Percentiles rank a stretch among this genome's conserved stretches.
phyloP scores from a whole-genome alignment of 257 asterid genomes.

The Paraleonurus japonicus region DNA sequence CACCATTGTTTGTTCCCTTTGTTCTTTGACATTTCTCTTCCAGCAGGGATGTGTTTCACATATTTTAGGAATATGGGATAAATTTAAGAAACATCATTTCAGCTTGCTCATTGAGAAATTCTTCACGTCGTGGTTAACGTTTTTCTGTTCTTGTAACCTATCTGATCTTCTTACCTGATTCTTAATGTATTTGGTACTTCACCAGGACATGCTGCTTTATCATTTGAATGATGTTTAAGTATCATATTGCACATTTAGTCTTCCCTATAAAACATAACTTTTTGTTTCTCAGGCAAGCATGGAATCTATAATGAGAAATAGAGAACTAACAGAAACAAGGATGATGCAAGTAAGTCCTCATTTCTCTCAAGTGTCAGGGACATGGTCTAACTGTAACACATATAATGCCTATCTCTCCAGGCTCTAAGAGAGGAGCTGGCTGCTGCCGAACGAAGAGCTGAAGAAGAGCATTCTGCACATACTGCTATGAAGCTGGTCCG shows the following conservation, averaged over 20 bases:
- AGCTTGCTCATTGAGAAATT: slow-evolving; percentile 11
- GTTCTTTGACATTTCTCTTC: neutral
- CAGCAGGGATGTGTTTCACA: neutral
- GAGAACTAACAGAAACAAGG: slow-evolving; percentile 98
- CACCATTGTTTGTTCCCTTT: neutral
- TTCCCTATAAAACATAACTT: neutral
- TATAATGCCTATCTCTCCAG: slow-evolving; percentile 38
- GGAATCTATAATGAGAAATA: slow-evolving; percentile 88
- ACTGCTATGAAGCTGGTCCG: slow-evolving; percentile 82
- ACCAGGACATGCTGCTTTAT: slow-evolving; percentile 13
- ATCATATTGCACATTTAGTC: slow-evolving; percentile 14
- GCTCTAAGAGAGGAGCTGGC: slow-evolving; percentile 93
- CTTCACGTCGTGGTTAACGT: slow-evolving; percentile 15
- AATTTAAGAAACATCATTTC: slow-evolving; percentile 7
- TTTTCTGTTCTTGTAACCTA: slow-evolving; percentile 19
- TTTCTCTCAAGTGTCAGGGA: slow-evolving; percentile 9
- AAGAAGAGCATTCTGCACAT: slow-evolving; percentile 96
- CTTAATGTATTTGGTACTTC: neutral
- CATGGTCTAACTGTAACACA: slow-evolving; percentile 26
- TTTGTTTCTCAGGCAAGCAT: slow-evolving; percentile 63
- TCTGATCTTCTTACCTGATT: slow-evolving; percentile 9
- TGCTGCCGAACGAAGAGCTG: slow-evolving; percentile 94
- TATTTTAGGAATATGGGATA: neutral
- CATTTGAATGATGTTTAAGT: slow-evolving; percentile 17
- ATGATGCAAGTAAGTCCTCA: slow-evolving; percentile 90